Base-by-base conservation (phyloP, 768 basidiomycete genomes). In the Auriscalpium microsporum region DNA sequence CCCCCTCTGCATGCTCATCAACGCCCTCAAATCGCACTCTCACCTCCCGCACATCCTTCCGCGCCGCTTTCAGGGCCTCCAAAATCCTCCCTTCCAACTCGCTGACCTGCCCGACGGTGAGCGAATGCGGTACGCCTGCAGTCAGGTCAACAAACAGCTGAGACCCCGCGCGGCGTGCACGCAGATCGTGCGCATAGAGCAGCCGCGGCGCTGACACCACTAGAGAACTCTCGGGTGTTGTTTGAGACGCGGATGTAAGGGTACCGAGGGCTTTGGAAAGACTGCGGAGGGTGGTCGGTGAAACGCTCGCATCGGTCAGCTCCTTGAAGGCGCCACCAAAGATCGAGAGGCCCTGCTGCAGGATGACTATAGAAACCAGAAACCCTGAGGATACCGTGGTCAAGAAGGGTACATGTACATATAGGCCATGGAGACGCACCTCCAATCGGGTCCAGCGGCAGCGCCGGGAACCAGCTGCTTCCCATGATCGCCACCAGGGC, bases 401-500 rank as follows among this genome's bases (percentile, higher is more conserved):
- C 55, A 48, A 35, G 34, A 11, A n/a, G 14, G 10, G 2, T n/a
- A 3, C 19, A 35, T 54, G 21, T 23, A 2, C 57, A 11, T 16
- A 44, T 44, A 49, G 14, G 47, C 42, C 60, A 52, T 33, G 53
- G 54, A 50, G 35, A 61, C 78, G 68, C 63, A 83, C 95, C 95
- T 59, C 96, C 96, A 37, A 99, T 78, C 9, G 96, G 94, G 67
- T 99, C 96, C 38, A 98, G 74, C 55, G 96, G 89, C 53, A 90
- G 66, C n/a, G 80, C 75, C 14, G 94, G 93, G 68, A 89, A 88
- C 61, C 83, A 75, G 75, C 90, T 90, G 10, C 86, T 90, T 11
- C 94, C 93, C 8, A 98, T 71, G 65, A 99, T 99, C 14, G 95
- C 94, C 47, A 87, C 79, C 54, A 98, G 80, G 10, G 94, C 93